Percentiles rank a stretch among this genome's conserved stretches.
Evolutionary conservation across 2,329 filamentous ascomycete species (phyloP).

Genomic region (Pseudogymnoascus verrucosus): DNA sequence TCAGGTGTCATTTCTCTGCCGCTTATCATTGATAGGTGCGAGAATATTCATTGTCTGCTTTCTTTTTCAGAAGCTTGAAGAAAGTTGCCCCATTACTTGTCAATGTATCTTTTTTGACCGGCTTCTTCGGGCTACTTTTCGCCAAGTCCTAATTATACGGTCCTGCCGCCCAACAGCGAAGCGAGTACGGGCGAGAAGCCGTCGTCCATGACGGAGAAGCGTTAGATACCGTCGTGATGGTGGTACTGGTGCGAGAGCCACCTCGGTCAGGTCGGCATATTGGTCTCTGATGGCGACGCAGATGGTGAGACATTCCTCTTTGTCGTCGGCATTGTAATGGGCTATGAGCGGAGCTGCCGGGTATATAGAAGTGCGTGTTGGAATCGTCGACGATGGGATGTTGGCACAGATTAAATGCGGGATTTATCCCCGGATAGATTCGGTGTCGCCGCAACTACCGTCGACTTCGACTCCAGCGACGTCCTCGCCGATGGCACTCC

Average conservation of each 20-base stretch:
- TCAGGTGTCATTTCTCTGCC: no score
- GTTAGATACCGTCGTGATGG: neutral
- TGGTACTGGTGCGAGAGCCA: neutral
- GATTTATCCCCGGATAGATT: neutral
- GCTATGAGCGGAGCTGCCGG: neutral
- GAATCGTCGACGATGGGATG: neutral
- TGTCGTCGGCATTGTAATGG: neutral
- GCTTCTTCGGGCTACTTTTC: slow-evolving; percentile 97
- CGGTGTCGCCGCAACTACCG: neutral
- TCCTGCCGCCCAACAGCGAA: neutral
- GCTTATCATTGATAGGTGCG: no score
- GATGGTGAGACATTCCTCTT: neutral
- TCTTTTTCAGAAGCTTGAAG: slow-evolving; percentile 90
- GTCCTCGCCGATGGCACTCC: neutral
- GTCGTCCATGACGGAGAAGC: neutral
- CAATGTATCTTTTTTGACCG: slow-evolving; percentile 86
- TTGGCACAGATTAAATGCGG: neutral
- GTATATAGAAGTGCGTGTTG: neutral
- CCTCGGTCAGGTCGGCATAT: neutral
- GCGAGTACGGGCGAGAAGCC: neutral
- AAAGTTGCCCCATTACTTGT: slow-evolving; percentile 87
- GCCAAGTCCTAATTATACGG: slow-evolving; percentile 41
- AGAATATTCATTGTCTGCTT: slow-evolving; percentile 38
- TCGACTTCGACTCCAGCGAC: neutral
- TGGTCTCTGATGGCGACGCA: neutral